These are phyloP conservation scores for Aquilaria yunnanensis DNA, from an alignment of 345 rosid genomes.

Conservation along the genomic window DNA sequence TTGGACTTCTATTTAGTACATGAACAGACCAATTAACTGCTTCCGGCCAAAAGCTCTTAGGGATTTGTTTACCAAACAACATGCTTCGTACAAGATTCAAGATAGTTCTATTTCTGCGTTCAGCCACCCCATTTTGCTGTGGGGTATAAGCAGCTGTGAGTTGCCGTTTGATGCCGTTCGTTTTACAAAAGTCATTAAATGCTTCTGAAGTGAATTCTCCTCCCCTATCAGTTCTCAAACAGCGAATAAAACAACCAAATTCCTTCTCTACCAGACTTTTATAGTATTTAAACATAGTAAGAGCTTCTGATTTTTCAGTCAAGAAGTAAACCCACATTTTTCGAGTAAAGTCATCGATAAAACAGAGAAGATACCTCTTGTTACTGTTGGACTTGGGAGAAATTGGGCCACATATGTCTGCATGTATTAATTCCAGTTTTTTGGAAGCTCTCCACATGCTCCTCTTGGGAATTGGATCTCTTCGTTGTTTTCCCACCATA, in stretches of 20 bases:
- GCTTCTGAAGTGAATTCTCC: not conserved
- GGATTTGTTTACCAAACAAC: not conserved
- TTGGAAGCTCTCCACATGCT: not conserved
- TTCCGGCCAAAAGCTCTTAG: too few species aligned
- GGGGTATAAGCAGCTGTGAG: not conserved
- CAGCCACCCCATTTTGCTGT: constrained; percentile 1
- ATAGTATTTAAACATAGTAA: not conserved
- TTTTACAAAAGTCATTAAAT: not conserved
- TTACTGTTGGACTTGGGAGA: not conserved
- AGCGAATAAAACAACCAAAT: not conserved
- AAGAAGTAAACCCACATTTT: not conserved
- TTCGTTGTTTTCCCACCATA: not conserved
- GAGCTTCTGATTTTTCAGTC: not conserved
- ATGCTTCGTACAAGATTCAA: constrained; percentile 2
- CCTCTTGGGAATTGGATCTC: not conserved
- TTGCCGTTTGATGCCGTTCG: not conserved
- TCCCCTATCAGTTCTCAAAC: constrained; percentile 3
- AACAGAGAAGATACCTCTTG: not conserved
- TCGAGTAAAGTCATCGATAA: not conserved
- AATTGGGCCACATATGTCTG: not conserved
- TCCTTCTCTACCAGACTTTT: constrained; percentile 2
- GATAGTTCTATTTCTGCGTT: constrained; percentile 6
- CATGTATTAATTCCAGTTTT: not conserved
- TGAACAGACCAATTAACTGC: too few species aligned
- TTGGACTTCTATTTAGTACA: too few species aligned